Conservation (phyloP, 2,329 filamentous ascomycete species). For the Thermothelomyces thermophilus region DNA sequence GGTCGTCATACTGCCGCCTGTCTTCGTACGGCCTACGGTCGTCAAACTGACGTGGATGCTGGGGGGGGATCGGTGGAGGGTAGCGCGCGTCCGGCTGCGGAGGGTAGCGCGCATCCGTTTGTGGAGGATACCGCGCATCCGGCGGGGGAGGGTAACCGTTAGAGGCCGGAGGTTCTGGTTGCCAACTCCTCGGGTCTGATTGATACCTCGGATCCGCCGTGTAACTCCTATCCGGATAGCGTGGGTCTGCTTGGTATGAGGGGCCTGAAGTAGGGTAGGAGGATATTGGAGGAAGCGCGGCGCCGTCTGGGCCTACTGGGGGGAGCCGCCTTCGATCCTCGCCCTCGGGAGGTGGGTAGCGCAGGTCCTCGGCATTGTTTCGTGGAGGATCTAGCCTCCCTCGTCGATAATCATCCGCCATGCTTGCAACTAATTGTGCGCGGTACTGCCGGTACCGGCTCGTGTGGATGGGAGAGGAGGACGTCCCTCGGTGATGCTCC, state of each 20-base stretch:
- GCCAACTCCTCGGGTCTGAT: constrained; percentile 19
- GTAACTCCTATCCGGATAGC: constrained; percentile 25
- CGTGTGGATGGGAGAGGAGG: background rate
- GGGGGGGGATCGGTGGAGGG: constrained; percentile 13
- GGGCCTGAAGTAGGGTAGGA: constrained; percentile 36
- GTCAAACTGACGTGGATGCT: constrained; percentile 16
- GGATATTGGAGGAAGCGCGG: constrained; percentile 46
- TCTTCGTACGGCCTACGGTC: constrained; percentile 20
- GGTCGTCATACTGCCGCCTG: constrained; percentile 14
- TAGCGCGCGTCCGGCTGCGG: constrained; percentile 21
- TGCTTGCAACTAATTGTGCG: constrained; percentile 22
- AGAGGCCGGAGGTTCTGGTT: constrained; percentile 26
- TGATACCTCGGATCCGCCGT: constrained; percentile 26
- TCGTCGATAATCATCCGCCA: constrained; percentile 34
- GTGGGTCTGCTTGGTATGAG: constrained; percentile 17
- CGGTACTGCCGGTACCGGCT: constrained; percentile 6
- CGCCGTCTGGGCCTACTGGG: constrained; percentile 30
- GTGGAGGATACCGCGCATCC: constrained; percentile 18
- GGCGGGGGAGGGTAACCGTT: constrained; percentile 34
- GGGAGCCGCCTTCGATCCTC: constrained; percentile 31
- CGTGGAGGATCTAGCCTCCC: constrained; percentile 31
- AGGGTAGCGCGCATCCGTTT: constrained; percentile 20
- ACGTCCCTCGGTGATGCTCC: background rate
- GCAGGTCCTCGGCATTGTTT: constrained; percentile 35
- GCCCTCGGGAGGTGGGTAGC: constrained; percentile 38